Conservation (phyloP, 1,139 yeast species). For the Suhomyces bolitotheri region DNA sequence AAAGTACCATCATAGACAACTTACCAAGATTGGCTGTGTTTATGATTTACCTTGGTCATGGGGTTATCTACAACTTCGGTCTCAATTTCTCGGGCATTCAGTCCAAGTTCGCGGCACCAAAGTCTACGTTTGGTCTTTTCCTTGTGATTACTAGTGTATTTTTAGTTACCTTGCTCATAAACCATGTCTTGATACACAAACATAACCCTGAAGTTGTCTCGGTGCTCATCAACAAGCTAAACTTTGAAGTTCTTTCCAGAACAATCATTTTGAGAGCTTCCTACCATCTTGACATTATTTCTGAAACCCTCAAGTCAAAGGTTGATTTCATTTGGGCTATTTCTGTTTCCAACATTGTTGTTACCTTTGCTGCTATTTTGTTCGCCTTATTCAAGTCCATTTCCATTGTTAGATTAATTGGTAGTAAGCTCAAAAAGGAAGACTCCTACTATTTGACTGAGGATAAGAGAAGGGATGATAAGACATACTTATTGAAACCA, state of each 20-base stretch:
- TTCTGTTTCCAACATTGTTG: slow-evolving; percentile 8
- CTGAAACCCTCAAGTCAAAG: slow-evolving; percentile 1
- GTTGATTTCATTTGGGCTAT: slow-evolving; percentile 6
- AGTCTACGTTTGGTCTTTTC: neutral
- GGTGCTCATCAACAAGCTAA: slow-evolving; percentile 6
- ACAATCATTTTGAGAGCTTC: slow-evolving; percentile 8
- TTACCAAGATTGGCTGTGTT: slow-evolving; percentile 4
- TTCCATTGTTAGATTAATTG: slow-evolving; percentile 2
- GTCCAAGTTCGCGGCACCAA: slow-evolving; percentile 8
- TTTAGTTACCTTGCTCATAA: slow-evolving; percentile 2
- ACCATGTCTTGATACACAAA: slow-evolving; percentile 8
- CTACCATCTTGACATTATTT: slow-evolving; percentile 9
- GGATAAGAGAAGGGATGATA: slow-evolving; percentile 11
- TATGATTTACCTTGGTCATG: slow-evolving; percentile 11
- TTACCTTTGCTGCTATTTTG: slow-evolving; percentile 4
- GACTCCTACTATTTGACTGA: slow-evolving; percentile 7
- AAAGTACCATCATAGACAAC: slow-evolving; percentile 3
- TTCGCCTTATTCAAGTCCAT: slow-evolving; percentile 5
- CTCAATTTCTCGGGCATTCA: neutral
- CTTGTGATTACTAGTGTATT: neutral
- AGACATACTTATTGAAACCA: slow-evolving; percentile 9
- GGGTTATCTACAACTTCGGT: slow-evolving; percentile 8
- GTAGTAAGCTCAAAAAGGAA: slow-evolving; percentile 2
- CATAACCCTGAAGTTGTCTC: slow-evolving; percentile 5
- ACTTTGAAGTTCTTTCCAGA: slow-evolving; percentile 9